These are phyloP conservation scores for Lasiosphaeriaceae sp. DNA, from an alignment of 495 filamentous ascomycete genomes.

Conservation along the genomic window DNA sequence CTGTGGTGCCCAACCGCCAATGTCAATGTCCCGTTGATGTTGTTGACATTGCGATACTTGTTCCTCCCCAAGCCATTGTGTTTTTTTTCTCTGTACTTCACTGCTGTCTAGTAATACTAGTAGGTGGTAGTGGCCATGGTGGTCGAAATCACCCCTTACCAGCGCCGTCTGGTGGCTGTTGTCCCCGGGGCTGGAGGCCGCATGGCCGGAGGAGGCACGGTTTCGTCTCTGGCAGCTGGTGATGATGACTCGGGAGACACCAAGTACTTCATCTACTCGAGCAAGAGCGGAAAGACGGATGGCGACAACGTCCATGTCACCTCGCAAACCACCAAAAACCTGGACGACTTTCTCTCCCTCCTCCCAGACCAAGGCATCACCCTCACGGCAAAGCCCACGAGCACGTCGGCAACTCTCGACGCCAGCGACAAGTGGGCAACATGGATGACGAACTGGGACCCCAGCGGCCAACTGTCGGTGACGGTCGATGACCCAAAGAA, in stretches of 20 bases:
- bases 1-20: too few relatives aligned
- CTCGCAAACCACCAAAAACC: neutral
- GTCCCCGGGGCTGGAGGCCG: neutral
- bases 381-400: neutral
- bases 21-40: too few relatives aligned
- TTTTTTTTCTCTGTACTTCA: too few relatives aligned
- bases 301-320: neutral
- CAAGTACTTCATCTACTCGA: neutral
- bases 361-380: neutral
- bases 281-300: neutral
- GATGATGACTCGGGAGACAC: neutral
- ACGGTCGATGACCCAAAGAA: neutral
- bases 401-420: neutral
- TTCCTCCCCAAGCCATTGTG: too few relatives aligned
- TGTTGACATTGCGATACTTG: too few relatives aligned
- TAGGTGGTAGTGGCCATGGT: neutral
- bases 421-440: neutral
- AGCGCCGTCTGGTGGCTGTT: neutral
- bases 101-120: too few relatives aligned
- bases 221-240: neutral
- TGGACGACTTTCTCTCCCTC: neutral
- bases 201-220: neutral
- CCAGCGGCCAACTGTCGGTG: neutral
- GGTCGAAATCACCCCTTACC: neutral
- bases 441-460: neutral